Evolutionary conservation across 2,329 filamentous ascomycete species (phyloP).

Genomic region (Paraphoma sp.): DNA sequence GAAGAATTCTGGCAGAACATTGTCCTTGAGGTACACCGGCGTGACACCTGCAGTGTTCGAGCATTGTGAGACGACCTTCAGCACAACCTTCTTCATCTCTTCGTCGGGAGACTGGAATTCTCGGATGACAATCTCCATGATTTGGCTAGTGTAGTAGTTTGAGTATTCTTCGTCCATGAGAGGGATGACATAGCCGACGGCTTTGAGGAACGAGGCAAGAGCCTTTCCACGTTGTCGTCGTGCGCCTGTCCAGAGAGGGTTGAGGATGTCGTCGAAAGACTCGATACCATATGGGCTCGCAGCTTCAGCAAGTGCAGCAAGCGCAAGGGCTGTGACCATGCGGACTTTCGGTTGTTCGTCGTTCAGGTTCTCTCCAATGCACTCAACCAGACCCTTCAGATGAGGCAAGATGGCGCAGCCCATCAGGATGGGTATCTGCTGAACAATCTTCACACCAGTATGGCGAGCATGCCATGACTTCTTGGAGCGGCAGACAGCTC

Average conservation of each 20-base stretch:
- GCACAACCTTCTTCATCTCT: constrained; percentile 99
- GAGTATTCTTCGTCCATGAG: constrained; percentile 99
- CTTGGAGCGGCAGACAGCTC: constrained; percentile 95
- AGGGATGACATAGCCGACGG: constrained; percentile 96
- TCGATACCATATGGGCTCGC: constrained; percentile 99
- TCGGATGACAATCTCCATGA: constrained; percentile 96
- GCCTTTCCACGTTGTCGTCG: constrained; percentile 97
- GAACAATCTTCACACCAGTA: constrained; percentile 98
- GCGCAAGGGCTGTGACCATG: constrained; percentile 92
- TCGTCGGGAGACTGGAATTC: constrained; percentile 98
- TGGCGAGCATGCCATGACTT: constrained; percentile 99
- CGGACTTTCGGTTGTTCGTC: constrained; percentile 98
- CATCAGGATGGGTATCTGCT: constrained; percentile 99
- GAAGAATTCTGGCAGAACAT: constrained; percentile 95
- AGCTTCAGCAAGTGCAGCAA: constrained; percentile 93
- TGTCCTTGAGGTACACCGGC: constrained; percentile 90
- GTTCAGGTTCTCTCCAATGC: constrained; percentile 93
- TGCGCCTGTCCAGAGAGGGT: constrained; percentile 95
- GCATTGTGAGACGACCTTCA: constrained; percentile 97
- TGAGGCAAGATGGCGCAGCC: constrained; percentile 95
- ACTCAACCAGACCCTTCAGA: constrained; percentile 93
- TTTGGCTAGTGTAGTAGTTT: constrained; percentile 98
- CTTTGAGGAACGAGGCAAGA: constrained; percentile 93
- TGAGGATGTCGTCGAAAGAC: constrained; percentile 96
- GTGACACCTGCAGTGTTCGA: constrained; percentile 94